phyloP scores from a whole-genome alignment of 2,329 filamentous ascomycete species.

The Clonostachys byssicola region DNA sequence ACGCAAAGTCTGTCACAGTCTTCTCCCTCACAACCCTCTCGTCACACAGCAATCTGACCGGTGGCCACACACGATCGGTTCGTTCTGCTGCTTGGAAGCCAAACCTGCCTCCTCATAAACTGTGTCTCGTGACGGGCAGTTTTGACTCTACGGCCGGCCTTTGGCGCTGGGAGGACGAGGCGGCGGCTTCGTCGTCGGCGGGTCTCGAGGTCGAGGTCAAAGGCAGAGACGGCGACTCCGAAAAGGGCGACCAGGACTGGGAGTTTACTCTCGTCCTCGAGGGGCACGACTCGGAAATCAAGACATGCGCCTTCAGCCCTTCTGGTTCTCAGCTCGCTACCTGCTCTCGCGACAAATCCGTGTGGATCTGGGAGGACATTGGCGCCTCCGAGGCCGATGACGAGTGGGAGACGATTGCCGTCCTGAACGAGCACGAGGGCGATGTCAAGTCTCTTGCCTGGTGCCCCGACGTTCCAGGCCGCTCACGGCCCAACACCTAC shows the following conservation, averaged over 20 bases:
- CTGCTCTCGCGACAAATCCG: constrained; percentile 85
- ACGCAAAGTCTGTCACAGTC: constrained; percentile 81
- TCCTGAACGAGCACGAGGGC: constrained; percentile 88
- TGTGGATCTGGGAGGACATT: constrained; percentile 99
- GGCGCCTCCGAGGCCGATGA: constrained; percentile 70
- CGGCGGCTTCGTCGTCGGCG: constrained; percentile 16
- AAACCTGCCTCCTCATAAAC: constrained; percentile 51
- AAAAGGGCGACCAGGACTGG: constrained; percentile 76
- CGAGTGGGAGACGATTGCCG: constrained; percentile 95
- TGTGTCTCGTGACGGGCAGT: constrained; percentile 84
- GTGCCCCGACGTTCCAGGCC: constrained; percentile 67
- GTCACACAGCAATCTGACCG: constrained; percentile 73
- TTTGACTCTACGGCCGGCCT: constrained; percentile 91
- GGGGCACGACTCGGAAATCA: constrained; percentile 92
- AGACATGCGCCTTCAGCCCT: constrained; percentile 71
- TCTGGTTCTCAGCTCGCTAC: constrained; percentile 79
- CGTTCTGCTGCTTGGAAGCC: constrained; percentile 87
- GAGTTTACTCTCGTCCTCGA: constrained; percentile 89
- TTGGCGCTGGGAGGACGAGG: constrained; percentile 64
- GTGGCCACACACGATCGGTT: constrained; percentile 89
- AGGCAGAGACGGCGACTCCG: constrained; percentile 27
- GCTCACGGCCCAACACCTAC: constrained; percentile 37
- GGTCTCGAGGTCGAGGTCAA: constrained; percentile 7
- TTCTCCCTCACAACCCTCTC: constrained; percentile 82
- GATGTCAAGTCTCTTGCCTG: constrained; percentile 94